Evolutionary conservation across 352 stramenopile genomes (phyloP), one percentile per base, ranked within the genome.

Genomic region (Globisporangium irregulare): DNA sequence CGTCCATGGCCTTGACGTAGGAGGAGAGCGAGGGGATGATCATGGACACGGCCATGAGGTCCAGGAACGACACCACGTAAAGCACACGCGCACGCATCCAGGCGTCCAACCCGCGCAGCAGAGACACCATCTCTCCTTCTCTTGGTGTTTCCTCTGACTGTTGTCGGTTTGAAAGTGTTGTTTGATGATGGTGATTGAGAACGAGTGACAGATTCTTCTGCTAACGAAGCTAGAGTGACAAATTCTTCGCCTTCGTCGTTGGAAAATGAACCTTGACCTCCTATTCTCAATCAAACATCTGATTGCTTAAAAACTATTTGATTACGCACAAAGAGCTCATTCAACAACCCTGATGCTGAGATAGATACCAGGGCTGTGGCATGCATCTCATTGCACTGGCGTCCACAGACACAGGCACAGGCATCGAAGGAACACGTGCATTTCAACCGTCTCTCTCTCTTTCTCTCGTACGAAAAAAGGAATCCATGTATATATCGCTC

Each of bases 31-130:
- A 93, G 20, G 87, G 87, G 67, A 94, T 87, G 70, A 94, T 92
- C 83, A 94, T 88, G 54, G 87, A 94, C 22, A 94, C 84, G 24
- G 79, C 86, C 62, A 94, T 60, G 67, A 94, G 85, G 71, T 94
- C 87, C 55, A 94, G 73, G 73, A 94, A 93, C 8, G 87, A 91
- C 55, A 93, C 82, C 27, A 86, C 71, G 67, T 90, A 94, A 24
- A 94, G 79, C 70, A 92, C 80, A 34, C 77, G 70, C 60, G 71
- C 8, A 3, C 70, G 70, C 71, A 86, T 53, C 72, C 78, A 86
- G 32, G 55, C 46, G 25, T 54, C 15, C 27, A 69, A 55, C 15
- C 41, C 41, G 15, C 41, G 41, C 41, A 48, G 41, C 41, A 48
- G 41, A 8, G 41, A 9, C 41, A 8, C 62, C 34, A 66, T 66